Conservation (phyloP, 129 eudicot species). For the Glebionis coronaria region DNA sequence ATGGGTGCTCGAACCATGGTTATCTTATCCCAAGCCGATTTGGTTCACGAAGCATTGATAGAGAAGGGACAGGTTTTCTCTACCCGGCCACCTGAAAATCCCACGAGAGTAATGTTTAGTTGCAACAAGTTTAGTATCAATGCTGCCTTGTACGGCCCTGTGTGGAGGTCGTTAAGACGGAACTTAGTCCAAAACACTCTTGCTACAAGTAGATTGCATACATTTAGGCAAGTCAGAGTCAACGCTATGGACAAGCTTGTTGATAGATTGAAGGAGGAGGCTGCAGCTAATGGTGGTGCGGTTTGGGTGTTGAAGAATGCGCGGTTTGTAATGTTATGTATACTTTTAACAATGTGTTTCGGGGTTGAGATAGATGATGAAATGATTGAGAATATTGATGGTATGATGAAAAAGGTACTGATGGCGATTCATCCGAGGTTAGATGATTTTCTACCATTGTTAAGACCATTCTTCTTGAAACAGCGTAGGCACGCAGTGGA, state of each 20-base stretch:
- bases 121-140: constrained; percentile 83
- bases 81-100: constrained; percentile 65
- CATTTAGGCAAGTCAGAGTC: constrained; percentile 37
- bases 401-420: constrained; percentile 72
- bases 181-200: constrained; percentile 86
- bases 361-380: constrained; percentile 72
- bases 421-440: constrained; percentile 63
- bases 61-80: constrained; percentile 76
- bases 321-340: constrained; percentile 72
- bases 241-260: constrained; percentile 67
- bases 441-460: constrained; percentile 69
- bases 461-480: constrained; percentile 63
- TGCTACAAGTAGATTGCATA: constrained; percentile 44
- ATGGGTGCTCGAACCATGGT: constrained; percentile 86
- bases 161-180: constrained; percentile 78
- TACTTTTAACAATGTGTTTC: constrained; percentile 76
- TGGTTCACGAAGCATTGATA: constrained; percentile 57
- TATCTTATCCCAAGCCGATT: constrained; percentile 49
- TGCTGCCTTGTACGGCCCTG: constrained; percentile 78
- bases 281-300: constrained; percentile 41
- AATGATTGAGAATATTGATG: constrained; percentile 56
- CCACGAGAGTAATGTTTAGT: constrained; percentile 78
- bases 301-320: constrained; percentile 78
- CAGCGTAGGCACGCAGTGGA: constrained; percentile 41
- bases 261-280: constrained; percentile 47